A percentile compares a stretch with the other conserved stretches of the same genome.
Conservation (phyloP, 106 monocot species). For the Dendrobium officinale region DNA sequence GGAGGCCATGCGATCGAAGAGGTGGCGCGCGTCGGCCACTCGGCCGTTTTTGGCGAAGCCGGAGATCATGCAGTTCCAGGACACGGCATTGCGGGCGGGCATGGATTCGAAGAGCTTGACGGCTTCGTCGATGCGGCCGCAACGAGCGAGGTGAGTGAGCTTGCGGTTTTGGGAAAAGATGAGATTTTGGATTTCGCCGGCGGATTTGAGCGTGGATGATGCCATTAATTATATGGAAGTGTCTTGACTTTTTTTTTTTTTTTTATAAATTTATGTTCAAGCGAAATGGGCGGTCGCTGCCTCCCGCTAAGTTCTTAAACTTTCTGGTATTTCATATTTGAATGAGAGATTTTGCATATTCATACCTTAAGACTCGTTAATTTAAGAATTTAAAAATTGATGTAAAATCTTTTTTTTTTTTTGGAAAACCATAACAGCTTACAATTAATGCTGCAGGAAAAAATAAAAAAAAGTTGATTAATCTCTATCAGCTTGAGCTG, state of each 20-base stretch:
- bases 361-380: neutral
- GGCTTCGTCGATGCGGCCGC: conserved; percentile 55
- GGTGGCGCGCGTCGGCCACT: conserved; percentile 16
- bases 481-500: no score
- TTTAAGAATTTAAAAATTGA: no score
- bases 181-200: conserved; percentile 10
- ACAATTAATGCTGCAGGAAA: no score
- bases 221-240: neutral
- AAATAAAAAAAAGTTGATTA: no score
- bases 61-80: conserved; percentile 54
- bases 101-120: conserved; percentile 34
- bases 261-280: neutral
- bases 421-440: no score
- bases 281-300: neutral
- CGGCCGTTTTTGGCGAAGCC: conserved; percentile 38
- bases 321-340: neutral
- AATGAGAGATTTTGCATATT: neutral
- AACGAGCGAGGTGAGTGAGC: conserved; percentile 41
- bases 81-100: conserved; percentile 40
- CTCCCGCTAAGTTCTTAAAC: no score
- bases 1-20: conserved; percentile 31
- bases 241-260: neutral
- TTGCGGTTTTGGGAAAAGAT: conserved; percentile 36
- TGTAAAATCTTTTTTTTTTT: no score
- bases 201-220: conserved; percentile 12